Conservation (phyloP, 2,329 filamentous ascomycete species). For the Aaosphaeria pasadenensis region DNA sequence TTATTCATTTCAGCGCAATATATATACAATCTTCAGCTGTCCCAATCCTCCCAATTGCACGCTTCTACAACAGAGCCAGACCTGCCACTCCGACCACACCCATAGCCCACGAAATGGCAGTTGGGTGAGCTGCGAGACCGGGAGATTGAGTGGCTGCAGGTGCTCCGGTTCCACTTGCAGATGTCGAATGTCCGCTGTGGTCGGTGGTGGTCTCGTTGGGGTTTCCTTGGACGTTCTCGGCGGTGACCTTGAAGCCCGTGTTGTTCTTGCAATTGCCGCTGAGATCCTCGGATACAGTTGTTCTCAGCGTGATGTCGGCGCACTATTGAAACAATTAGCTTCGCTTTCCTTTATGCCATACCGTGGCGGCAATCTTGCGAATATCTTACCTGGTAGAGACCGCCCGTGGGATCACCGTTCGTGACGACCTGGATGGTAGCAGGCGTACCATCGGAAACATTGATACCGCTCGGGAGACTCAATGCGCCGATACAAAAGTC, state of each 20-base stretch:
- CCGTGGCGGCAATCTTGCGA: no score
- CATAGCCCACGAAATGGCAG: constrained; percentile 30
- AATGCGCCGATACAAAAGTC: constrained; percentile 65
- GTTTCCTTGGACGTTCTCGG: constrained; percentile 40
- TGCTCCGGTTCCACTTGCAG: constrained; percentile 5
- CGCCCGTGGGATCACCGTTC: constrained; percentile 55
- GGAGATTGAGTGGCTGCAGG: constrained; percentile 11
- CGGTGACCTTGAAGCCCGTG: constrained; percentile 51
- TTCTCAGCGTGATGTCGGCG: constrained; percentile 68
- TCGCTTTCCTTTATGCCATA: not conserved
- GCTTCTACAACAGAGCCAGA: constrained; percentile 17
- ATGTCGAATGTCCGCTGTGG: constrained; percentile 14
- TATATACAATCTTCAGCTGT: no score
- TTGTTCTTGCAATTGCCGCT: constrained; percentile 56
- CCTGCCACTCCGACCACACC: constrained; percentile 34
- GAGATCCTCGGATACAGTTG: constrained; percentile 46
- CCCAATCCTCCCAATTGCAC: not conserved
- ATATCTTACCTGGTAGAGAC: constrained; percentile 60
- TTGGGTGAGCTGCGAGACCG: constrained; percentile 27
- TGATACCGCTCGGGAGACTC: constrained; percentile 49
- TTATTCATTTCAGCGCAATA: no score
- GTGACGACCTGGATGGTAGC: constrained; percentile 70
- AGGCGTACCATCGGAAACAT: constrained; percentile 58
- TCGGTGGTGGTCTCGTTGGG: constrained; percentile 46
- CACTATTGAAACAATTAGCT: constrained; percentile 48